These are phyloP conservation scores for Jatropha curcas DNA, from an alignment of 345 rosid species.

Conservation along the genomic window DNA sequence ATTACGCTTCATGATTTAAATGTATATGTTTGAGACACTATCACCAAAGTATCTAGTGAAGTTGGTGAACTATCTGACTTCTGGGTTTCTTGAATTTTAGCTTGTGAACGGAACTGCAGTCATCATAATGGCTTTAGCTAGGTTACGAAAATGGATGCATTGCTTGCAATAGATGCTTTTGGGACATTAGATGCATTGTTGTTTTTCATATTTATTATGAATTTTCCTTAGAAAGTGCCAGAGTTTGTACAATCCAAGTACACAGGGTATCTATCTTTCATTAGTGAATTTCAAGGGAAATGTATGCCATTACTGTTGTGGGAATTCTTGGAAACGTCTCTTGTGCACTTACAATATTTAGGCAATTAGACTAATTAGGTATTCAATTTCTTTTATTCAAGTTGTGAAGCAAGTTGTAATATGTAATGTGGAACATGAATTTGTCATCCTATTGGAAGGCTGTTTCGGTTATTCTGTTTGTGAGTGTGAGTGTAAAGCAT, in stretches of 20 bases:
- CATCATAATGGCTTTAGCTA: background rate
- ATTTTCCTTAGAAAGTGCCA: background rate
- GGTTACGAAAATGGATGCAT: background rate
- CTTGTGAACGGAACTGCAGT: background rate
- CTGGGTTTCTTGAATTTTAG: background rate
- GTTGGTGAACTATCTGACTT: background rate
- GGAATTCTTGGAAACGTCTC: conserved; percentile 1
- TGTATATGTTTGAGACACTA: background rate
- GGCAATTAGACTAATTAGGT: background rate
- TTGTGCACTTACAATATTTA: background rate
- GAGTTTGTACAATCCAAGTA: background rate
- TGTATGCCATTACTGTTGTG: background rate
- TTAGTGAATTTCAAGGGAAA: background rate
- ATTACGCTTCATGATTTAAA: background rate
- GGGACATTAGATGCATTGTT: background rate
- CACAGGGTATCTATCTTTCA: background rate
- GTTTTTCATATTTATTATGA: background rate
- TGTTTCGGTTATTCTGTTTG: background rate
- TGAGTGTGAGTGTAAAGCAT: background rate
- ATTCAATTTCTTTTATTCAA: background rate
- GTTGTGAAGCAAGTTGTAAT: background rate
- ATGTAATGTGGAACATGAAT: background rate
- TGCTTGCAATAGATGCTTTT: background rate
- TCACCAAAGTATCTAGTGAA: background rate
- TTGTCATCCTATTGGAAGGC: background rate